Evolutionary conservation across 208 protist genomes (phyloP).

Genomic region (Trypanosoma melophagium): DNA sequence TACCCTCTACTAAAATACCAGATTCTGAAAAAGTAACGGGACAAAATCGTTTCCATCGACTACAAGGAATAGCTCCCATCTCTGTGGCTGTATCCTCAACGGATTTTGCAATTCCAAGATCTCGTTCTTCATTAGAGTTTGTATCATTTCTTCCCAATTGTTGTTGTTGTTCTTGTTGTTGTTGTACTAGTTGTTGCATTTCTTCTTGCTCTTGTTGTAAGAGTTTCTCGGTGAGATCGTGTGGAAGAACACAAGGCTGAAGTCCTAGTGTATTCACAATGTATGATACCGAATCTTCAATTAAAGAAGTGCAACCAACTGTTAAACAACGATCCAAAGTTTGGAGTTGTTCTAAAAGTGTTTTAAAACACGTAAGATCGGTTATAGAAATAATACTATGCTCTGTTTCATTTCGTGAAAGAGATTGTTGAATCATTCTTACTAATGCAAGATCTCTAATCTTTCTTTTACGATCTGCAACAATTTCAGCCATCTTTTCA

Average conservation of each 20-base stretch:
- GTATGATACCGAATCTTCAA: constrained; percentile 44
- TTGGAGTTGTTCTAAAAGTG: constrained; percentile 22
- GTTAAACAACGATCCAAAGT: constrained; percentile 24
- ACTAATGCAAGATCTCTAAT: constrained; percentile 36
- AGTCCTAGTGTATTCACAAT: constrained; percentile 50
- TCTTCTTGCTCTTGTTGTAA: background rate
- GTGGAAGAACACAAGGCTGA: constrained; percentile 38
- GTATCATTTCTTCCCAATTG: constrained; percentile 2
- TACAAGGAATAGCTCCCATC: constrained; percentile 33
- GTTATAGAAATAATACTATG: constrained; percentile 9
- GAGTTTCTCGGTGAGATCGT: constrained; percentile 8
- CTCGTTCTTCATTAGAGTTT: constrained; percentile 22
- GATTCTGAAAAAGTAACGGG: constrained; percentile 76
- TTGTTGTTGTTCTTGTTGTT: background rate
- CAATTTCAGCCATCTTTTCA: constrained; percentile 4
- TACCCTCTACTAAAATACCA: constrained; percentile 73
- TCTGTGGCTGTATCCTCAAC: constrained; percentile 43
- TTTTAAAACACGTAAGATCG: constrained; percentile 29
- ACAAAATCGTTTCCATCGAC: constrained; percentile 77
- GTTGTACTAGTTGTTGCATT: background rate
- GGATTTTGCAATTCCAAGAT: constrained; percentile 31
- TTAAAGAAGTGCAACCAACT: constrained; percentile 34
- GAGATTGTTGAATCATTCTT: constrained; percentile 13
- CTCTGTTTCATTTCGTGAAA: background rate
- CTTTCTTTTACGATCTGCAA: constrained; percentile 16